Base-by-base conservation (phyloP, 192 early-diverging fungal genomes). In the Jimgerdemannia flammicorona region DNA sequence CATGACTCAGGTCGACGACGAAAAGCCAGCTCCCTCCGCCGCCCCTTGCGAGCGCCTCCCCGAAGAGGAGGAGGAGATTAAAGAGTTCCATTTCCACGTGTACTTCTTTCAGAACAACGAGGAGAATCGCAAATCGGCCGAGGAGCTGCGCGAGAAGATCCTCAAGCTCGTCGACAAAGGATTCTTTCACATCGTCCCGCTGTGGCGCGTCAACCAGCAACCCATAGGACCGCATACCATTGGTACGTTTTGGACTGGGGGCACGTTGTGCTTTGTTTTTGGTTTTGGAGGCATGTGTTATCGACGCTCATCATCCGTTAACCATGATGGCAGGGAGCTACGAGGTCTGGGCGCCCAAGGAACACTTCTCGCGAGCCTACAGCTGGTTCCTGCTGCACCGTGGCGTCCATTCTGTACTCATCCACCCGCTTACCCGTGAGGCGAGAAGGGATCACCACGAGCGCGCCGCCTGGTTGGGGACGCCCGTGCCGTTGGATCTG, bases 21-120 rank as follows among this genome's bases (percentile, higher is more conserved):
- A 59, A 6, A 59, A 59, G 14, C 8, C 6, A 14, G 14, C 78
- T 4, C 73, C 59, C 70, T 59, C 72, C n/a, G 3, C 66, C 14
- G 49, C 63, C 70, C 44, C 71, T 0, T 39, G 64, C 67, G 49
- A 68, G 49, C 39, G 17, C 67, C 79, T 80, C 40, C 80, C 65
- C 49, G 49, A 59, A 14, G 8, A 59, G 49, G 83, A 85, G 72
- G 84, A 85, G 40, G 87, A 90, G 75, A 90, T 90, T 74, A 88
- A 88, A 67, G 89, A 90, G 70, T 90, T 71, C 64, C 91, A 92
- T 65, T 90, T 92, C 72, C 91, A 92, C 83, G 74, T 89, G 29
- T 92, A 92, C 81, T 91, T 84, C 77, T 79, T 90, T 75, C 75
- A 86, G 77, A 73, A 82, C 70, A 86, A 86, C 72, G 72, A 75